phyloP scores from a whole-genome alignment of 208 protist species.

The Leishmania lainsoni region DNA sequence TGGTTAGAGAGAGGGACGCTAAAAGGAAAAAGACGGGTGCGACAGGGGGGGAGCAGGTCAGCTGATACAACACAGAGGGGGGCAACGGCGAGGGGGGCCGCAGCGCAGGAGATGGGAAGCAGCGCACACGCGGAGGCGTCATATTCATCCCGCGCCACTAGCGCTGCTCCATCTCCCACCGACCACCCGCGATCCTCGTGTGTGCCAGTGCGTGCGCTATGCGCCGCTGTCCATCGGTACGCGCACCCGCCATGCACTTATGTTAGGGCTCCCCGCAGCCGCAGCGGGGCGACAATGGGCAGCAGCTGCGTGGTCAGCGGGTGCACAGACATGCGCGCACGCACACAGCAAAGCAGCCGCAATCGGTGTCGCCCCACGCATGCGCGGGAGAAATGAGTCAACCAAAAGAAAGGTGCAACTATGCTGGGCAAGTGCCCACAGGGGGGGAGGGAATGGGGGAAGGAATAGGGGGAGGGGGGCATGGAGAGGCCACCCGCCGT shows the following conservation, averaged over 20 bases:
- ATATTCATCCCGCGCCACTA: not conserved
- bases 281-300: not conserved
- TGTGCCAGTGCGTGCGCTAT: not conserved
- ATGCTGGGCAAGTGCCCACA: not conserved
- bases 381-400: not conserved
- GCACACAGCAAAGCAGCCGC: not conserved
- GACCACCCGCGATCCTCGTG: not conserved
- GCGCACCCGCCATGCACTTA: not conserved
- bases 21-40: not conserved
- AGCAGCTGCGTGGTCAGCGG: not conserved
- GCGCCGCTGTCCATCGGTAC: not conserved
- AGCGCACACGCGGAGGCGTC: not conserved
- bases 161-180: not conserved
- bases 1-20: not conserved
- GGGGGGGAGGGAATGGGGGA: not conserved
- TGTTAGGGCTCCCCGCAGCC: not conserved
- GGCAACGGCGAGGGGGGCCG: not conserved
- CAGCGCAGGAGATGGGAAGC: not conserved
- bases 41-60: not conserved
- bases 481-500: not conserved
- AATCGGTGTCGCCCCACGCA: not conserved
- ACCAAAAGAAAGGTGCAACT: not conserved
- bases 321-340: not conserved
- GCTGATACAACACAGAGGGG: not conserved
- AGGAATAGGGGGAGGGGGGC: not conserved